Percentiles rank a stretch among this genome's conserved stretches.
These are phyloP conservation scores for Fusarium floridanum DNA, from an alignment of 2,329 filamentous ascomycete genomes.

Conservation along the genomic window DNA sequence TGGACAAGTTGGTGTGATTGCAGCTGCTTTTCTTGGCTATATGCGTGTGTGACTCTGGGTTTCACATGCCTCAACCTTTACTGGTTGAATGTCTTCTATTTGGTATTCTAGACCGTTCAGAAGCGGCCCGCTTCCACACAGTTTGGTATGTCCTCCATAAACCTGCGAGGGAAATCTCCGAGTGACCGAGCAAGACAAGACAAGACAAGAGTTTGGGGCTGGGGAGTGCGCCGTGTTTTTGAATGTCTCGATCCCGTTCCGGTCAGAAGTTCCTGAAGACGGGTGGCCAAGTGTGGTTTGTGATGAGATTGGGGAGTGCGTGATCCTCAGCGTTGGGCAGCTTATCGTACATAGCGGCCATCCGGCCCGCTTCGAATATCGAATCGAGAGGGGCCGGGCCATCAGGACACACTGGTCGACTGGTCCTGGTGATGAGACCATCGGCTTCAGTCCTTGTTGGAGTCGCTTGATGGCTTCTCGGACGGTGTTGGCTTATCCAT, in stretches of 20 bases:
- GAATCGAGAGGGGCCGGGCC: neutral
- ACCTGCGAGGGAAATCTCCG: neutral
- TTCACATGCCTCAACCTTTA: neutral
- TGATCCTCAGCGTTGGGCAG: slow-evolving; percentile 3
- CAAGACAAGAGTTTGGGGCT: neutral
- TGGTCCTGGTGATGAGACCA: neutral
- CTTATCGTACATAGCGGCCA: slow-evolving; percentile 36
- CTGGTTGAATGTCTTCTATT: neutral
- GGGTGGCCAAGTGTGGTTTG: neutral
- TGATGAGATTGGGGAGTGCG: neutral
- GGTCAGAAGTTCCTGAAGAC: neutral
- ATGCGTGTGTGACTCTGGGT: neutral
- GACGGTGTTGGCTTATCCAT: slow-evolving; percentile 47
- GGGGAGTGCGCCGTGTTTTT: neutral
- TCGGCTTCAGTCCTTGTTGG: slow-evolving; percentile 27
- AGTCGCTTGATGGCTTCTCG: slow-evolving; percentile 19
- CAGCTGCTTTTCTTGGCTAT: neutral
- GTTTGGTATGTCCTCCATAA: neutral
- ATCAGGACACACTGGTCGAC: neutral
- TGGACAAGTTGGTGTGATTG: neutral
- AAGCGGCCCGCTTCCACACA: neutral
- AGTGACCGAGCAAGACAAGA: neutral
- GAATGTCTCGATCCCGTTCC: neutral
- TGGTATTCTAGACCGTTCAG: neutral
- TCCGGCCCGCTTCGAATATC: neutral